Evolutionary conservation across 352 stramenopile genomes (phyloP).

Genomic region (Phytophthora pseudosyringae): DNA sequence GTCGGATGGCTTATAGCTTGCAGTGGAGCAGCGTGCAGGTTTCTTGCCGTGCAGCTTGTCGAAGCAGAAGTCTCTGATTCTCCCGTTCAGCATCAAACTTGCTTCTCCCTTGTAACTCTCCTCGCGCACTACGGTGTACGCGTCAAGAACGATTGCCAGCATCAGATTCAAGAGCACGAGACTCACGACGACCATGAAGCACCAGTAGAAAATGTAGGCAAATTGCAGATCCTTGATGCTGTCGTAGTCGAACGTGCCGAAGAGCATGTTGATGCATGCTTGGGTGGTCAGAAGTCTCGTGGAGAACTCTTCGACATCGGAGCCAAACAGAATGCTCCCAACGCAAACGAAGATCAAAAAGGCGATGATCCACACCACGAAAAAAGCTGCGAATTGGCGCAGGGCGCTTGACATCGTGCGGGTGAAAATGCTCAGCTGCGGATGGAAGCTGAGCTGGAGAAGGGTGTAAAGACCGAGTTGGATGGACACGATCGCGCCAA

Average conservation of each 20-base stretch:
- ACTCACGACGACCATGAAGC: slow-evolving; percentile 5
- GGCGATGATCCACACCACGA: background rate
- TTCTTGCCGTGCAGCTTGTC: slow-evolving; percentile 1
- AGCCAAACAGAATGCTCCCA: slow-evolving; percentile 5
- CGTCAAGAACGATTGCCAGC: background rate
- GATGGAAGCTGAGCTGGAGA: too few relatives aligned
- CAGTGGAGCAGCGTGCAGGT: background rate
- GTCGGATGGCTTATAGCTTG: background rate
- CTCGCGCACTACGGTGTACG: background rate
- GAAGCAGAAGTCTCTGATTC: background rate
- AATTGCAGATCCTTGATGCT: slow-evolving; percentile 5
- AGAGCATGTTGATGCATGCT: slow-evolving; percentile 7
- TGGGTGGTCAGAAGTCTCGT: background rate
- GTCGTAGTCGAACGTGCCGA: slow-evolving; percentile 6
- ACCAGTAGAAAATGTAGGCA: slow-evolving; percentile 6
- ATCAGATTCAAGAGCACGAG: slow-evolving; percentile 8
- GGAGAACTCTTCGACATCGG: slow-evolving; percentile 2
- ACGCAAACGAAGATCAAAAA: slow-evolving; percentile 1
- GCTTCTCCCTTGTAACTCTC: background rate
- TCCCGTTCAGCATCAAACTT: background rate
- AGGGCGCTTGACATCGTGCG: background rate
- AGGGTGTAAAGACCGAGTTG: too few relatives aligned
- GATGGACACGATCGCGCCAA: too few relatives aligned
- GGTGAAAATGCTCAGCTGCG: too few relatives aligned
- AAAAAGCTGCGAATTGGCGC: background rate